These are phyloP conservation scores for Lecanicillium sp. DNA, from an alignment of 2,329 filamentous ascomycete species.

Conservation along the genomic window DNA sequence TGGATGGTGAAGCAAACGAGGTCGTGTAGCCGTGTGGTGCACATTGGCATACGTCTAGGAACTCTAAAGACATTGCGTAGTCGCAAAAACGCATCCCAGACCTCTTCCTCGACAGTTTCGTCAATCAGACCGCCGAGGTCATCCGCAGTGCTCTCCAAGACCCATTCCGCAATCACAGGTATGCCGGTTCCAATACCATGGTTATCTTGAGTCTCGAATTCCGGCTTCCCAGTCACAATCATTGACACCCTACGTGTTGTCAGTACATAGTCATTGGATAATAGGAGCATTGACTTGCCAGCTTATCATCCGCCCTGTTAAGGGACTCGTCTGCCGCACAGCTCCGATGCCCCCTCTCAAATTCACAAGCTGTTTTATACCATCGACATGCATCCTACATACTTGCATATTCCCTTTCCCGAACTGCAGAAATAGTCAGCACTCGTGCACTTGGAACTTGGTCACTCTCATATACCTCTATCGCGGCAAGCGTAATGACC, in stretches of 20 bases:
- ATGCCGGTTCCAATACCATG: slow-evolving; percentile 42
- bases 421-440: no score
- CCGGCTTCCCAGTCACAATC: slow-evolving; percentile 45
- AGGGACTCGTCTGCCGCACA: slow-evolving; percentile 42
- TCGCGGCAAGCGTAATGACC: slow-evolving; percentile 51
- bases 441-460: no score
- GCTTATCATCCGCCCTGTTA: slow-evolving; percentile 49
- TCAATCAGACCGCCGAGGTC: slow-evolving; percentile 15
- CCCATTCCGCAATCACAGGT: slow-evolving; percentile 43
- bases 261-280: no score
- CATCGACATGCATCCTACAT: slow-evolving; percentile 43
- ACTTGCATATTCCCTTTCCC: slow-evolving; percentile 45
- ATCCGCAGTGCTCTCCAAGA: slow-evolving; percentile 19
- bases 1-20: slow-evolving; percentile 50
- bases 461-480: slow-evolving; percentile 40
- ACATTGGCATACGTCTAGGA: slow-evolving; percentile 22
- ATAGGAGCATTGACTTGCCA: no score
- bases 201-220: slow-evolving; percentile 48
- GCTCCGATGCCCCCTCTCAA: slow-evolving; percentile 45
- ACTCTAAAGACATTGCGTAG: slow-evolving; percentile 38
- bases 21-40: slow-evolving; percentile 45
- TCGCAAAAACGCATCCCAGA: slow-evolving; percentile 35
- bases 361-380: slow-evolving; percentile 41
- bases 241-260: slow-evolving; percentile 45
- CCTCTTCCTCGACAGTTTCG: slow-evolving; percentile 27